Conservation (phyloP, 1,284 basidiomycete genomes). For the Heterobasidion occidentale region DNA sequence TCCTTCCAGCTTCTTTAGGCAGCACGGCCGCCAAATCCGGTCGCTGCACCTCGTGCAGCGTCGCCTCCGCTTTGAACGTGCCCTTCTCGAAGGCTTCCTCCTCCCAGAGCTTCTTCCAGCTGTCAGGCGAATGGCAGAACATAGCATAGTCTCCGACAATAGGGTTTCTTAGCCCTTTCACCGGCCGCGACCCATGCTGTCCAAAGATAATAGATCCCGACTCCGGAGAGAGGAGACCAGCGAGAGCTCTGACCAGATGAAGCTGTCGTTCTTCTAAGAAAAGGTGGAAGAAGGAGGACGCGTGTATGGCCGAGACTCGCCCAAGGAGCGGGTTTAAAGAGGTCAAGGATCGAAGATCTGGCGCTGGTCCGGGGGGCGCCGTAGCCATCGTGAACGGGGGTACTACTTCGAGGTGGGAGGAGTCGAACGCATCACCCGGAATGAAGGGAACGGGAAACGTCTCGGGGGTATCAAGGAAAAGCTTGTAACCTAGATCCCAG, state of each 20-base stretch:
- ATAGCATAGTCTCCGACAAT: neutral
- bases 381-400: neutral
- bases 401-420: neutral
- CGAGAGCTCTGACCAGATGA: constrained; percentile 25
- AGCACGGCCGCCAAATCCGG: neutral
- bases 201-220: constrained; percentile 25
- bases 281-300: constrained; percentile 36
- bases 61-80: constrained; percentile 12
- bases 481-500: constrained; percentile 6
- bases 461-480: constrained; percentile 17
- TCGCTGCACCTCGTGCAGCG: neutral
- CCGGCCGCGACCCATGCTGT: constrained; percentile 10
- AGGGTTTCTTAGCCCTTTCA: neutral
- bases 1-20: neutral
- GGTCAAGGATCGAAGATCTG: constrained; percentile 19
- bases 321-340: constrained; percentile 28
- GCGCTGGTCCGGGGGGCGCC: constrained; percentile 12
- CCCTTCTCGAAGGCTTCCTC: constrained; percentile 21
- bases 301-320: constrained; percentile 32
- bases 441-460: constrained; percentile 34
- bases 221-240: constrained; percentile 24
- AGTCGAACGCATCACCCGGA: constrained; percentile 30
- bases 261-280: constrained; percentile 32
- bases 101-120: constrained; percentile 25
- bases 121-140: constrained; percentile 21